Percentiles rank a stretch among this genome's conserved stretches.
phyloP scores from a whole-genome alignment of 306 rosid species.

The Chamaecrista fasciculata region DNA sequence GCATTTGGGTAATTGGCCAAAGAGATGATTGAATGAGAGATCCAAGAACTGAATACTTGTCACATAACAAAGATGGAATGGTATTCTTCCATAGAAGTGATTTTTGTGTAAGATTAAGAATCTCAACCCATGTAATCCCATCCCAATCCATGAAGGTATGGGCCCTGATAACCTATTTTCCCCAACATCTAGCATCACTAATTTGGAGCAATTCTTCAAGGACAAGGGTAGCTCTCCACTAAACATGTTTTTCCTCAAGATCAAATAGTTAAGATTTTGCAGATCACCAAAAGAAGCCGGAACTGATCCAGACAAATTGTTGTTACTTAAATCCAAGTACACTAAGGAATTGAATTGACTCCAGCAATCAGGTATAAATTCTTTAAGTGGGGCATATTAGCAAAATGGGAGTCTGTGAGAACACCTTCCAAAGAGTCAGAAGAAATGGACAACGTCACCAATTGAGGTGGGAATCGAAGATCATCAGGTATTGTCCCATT shows the following conservation, averaged over 20 bases:
- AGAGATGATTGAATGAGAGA: too few relatives aligned
- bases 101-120: background rate
- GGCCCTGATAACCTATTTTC: background rate
- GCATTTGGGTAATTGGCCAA: conserved; percentile 3
- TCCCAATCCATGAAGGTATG: conserved; percentile 31
- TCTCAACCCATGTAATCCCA: background rate
- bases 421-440: too few relatives aligned
- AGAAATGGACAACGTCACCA: too few relatives aligned
- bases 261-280: background rate
- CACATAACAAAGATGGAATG: background rate
- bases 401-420: conserved; percentile 13
- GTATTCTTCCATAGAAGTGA: background rate
- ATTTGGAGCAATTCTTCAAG: background rate
- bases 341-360: background rate
- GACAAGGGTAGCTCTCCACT: conserved; percentile 3
- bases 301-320: conserved; percentile 12
- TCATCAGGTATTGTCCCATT: too few relatives aligned
- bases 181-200: background rate
- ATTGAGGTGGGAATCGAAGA: too few relatives aligned
- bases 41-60: too few relatives aligned
- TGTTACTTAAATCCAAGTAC: conserved; percentile 23
- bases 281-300: too few relatives aligned
- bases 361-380: background rate
- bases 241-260: conserved; percentile 1
- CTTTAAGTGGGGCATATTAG: background rate